Evolutionary conservation across 73 alveolate genomes (phyloP).

Genomic region (Tetrahymena thermophila): DNA sequence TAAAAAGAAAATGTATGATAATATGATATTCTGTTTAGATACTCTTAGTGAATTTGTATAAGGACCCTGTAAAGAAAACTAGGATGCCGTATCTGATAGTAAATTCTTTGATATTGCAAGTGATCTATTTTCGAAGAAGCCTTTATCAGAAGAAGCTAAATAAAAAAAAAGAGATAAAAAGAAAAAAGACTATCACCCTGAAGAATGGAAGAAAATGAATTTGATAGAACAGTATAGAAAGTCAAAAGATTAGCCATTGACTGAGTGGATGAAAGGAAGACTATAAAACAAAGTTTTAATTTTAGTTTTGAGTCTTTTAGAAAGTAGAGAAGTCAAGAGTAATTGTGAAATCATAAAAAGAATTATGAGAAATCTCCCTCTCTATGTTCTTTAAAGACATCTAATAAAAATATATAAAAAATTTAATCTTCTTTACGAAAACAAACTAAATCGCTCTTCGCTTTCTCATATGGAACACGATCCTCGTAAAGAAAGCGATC

Average conservation of each 20-base stretch:
- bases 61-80: conserved; percentile 55
- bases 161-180: not conserved
- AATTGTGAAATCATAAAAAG: conserved; percentile 13
- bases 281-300: conserved; percentile 28
- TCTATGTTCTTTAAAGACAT: conserved; percentile 20
- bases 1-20: conserved; percentile 16
- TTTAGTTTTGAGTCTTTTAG: conserved; percentile 34
- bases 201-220: not conserved
- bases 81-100: conserved; percentile 41
- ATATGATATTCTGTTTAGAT: conserved; percentile 45
- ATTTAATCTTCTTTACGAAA: conserved; percentile 1
- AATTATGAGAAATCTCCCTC: conserved; percentile 45
- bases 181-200: not conserved
- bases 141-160: not conserved
- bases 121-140: conserved; percentile 13
- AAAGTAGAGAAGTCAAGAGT: conserved; percentile 32
- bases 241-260: conserved; percentile 1
- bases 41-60: conserved; percentile 52
- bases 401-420: conserved; percentile 17
- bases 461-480: conserved; percentile 15
- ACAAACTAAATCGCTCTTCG: conserved; percentile 18
- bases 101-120: conserved; percentile 53
- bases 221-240: conserved; percentile 5
- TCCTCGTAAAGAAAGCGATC: conserved; percentile 14
- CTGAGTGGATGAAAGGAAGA: conserved; percentile 32